Evolutionary conservation across 345 rosid genomes (phyloP).

Genomic region (Trapa bicornis): DNA sequence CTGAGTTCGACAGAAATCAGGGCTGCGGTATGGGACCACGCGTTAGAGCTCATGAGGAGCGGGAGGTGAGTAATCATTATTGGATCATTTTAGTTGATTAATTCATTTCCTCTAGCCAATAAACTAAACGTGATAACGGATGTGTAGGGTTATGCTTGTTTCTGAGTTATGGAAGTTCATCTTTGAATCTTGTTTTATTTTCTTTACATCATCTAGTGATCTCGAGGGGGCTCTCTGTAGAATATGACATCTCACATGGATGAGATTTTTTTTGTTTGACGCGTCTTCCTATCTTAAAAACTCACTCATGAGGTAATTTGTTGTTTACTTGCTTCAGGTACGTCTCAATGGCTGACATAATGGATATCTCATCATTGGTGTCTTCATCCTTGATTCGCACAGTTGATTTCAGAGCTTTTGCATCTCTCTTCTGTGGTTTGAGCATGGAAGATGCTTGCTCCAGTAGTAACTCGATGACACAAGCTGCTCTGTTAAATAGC

Average conservation of each 20-base stretch:
- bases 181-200: neutral
- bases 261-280: neutral
- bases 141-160: neutral
- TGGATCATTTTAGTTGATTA: neutral
- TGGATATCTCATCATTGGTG: slow-evolving; percentile 55
- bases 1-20: slow-evolving; percentile 40
- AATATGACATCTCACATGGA: neutral
- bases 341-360: slow-evolving; percentile 66
- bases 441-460: slow-evolving; percentile 35
- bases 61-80: slow-evolving; percentile 33
- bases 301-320: neutral
- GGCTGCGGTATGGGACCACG: slow-evolving; percentile 57
- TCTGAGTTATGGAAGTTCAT: neutral
- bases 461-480: slow-evolving; percentile 12
- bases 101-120: neutral
- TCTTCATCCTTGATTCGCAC: slow-evolving; percentile 44
- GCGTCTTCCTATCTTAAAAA: neutral
- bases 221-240: neutral
- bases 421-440: slow-evolving; percentile 54
- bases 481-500: slow-evolving; percentile 27
- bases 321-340: slow-evolving; percentile 36
- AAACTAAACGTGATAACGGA: neutral
- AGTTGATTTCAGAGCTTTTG: slow-evolving; percentile 72
- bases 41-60: slow-evolving; percentile 42
- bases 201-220: neutral